phyloP scores from a whole-genome alignment of 1,284 basidiomycete genomes.

The Cutaneotrichosporon sp. region DNA sequence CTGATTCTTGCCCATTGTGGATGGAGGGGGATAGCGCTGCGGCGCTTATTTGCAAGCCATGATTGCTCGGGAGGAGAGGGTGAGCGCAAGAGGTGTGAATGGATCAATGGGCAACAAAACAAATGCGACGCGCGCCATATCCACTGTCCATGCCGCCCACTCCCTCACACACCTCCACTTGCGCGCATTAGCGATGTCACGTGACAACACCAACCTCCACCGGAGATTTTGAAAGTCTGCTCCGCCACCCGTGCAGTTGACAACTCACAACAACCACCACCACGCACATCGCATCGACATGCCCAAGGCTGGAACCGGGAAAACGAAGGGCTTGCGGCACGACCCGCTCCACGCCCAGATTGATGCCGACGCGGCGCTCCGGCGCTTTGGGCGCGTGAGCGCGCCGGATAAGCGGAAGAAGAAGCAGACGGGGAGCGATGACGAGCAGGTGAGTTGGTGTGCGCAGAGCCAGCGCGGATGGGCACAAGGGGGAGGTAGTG shows the following conservation, averaged over 20 bases:
- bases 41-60: background rate
- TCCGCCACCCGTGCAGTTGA: too few relatives aligned
- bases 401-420: conserved; percentile 66
- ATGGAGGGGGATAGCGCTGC: background rate
- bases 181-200: too few relatives aligned
- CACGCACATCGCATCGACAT: conserved; percentile 29
- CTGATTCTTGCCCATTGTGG: conserved; percentile 5
- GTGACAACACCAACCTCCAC: conserved; percentile 12
- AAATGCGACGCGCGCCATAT: background rate
- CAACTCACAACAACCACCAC: background rate
- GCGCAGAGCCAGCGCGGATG: too few relatives aligned
- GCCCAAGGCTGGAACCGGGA: conserved; percentile 41
- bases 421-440: conserved; percentile 57
- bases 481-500: too few relatives aligned
- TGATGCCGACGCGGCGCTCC: conserved; percentile 69
- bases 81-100: background rate
- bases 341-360: conserved; percentile 83
- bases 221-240: conserved; percentile 21
- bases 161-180: too few relatives aligned
- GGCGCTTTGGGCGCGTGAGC: conserved; percentile 74
- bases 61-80: background rate
- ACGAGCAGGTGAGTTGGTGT: conserved; percentile 58
- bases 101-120: background rate
- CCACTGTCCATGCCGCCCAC: too few relatives aligned
- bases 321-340: conserved; percentile 58